A percentile compares a stretch with the other conserved stretches of the same genome.
Conservation (phyloP, 345 rosid species). For the Dipteronia dyeriana region DNA sequence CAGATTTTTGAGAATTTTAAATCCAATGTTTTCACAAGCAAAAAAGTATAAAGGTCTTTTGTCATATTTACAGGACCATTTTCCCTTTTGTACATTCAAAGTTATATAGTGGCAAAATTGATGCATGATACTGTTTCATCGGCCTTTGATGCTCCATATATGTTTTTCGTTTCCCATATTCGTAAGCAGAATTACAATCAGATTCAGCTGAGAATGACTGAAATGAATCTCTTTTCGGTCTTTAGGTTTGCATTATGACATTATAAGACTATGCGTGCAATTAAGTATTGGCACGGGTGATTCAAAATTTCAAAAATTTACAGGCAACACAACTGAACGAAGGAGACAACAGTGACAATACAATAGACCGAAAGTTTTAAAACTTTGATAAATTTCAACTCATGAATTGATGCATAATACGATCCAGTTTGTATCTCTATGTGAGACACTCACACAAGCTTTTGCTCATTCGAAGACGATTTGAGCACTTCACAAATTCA, state of each 20-base stretch:
- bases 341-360: too few relatives aligned
- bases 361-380: neutral
- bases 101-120: too few relatives aligned
- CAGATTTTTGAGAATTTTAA: neutral
- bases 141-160: neutral
- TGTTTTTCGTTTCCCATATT: neutral
- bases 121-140: neutral
- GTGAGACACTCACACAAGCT: slow-evolving; percentile 11
- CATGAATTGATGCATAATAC: slow-evolving; percentile 2
- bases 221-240: neutral
- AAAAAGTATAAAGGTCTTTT: neutral
- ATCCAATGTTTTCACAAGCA: neutral
- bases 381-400: neutral
- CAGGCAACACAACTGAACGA: too few relatives aligned
- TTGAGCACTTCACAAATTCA: slow-evolving; percentile 15
- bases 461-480: neutral
- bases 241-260: too few relatives aligned
- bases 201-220: neutral
- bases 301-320: neutral
- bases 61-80: neutral
- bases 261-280: too few relatives aligned
- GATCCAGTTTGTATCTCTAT: slow-evolving; percentile 21
- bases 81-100: neutral
- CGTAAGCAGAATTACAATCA: neutral
- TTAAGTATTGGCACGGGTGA: neutral